Evolutionary conservation across 257 asterid genomes (phyloP).

Genomic region (Solanum etuberosum): DNA sequence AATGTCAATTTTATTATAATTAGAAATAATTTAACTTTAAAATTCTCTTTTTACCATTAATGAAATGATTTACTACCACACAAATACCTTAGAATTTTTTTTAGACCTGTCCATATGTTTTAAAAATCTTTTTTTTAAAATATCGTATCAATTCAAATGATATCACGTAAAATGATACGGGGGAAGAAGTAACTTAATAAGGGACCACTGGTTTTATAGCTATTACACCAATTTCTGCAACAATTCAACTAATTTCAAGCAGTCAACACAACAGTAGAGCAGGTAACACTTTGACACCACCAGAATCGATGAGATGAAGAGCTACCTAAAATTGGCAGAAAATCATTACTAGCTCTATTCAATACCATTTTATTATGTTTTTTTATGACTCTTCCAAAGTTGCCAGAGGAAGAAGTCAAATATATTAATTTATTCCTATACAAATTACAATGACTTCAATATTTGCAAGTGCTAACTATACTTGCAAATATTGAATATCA

Average conservation of each 20-base stretch:
- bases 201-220: neutral
- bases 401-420: neutral
- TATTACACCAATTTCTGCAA: neutral
- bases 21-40: too few species aligned
- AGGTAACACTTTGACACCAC: neutral
- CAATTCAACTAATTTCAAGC: neutral
- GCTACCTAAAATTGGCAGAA: neutral
- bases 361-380: neutral
- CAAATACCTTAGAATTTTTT: too few species aligned
- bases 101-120: fast-evolving
- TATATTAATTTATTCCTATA: neutral
- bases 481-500: neutral
- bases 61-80: fast-evolving
- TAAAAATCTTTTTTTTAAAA: too few species aligned
- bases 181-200: neutral
- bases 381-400: neutral
- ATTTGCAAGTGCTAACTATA: neutral
- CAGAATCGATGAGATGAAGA: neutral
- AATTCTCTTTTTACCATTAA: too few species aligned
- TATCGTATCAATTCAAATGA: too few species aligned
- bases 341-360: neutral
- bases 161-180: fast-evolving
- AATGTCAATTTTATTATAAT: too few species aligned
- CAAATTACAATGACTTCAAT: neutral
- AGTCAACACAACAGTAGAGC: neutral